phyloP scores from a whole-genome alignment of 768 basidiomycete genomes.

The Suillus alpinus region DNA sequence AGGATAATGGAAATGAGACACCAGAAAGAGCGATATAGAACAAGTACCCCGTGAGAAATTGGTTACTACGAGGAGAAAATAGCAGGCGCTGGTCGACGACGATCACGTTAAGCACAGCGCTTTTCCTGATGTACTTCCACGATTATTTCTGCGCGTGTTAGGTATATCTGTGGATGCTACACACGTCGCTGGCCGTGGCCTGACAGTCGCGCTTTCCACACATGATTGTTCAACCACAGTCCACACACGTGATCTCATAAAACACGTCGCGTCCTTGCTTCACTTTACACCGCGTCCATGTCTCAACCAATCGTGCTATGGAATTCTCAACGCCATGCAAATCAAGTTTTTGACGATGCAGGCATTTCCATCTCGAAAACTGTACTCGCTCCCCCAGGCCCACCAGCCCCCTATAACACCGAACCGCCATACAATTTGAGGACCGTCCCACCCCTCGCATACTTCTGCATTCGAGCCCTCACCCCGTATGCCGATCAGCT shows the following conservation, averaged over 20 bases:
- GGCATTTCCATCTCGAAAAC: slow-evolving; percentile 15
- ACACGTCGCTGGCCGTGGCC: neutral
- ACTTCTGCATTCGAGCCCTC: slow-evolving; percentile 49
- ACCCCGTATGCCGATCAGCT: slow-evolving; percentile 44
- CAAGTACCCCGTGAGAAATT: slow-evolving; percentile 10
- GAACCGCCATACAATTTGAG: neutral
- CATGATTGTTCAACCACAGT: neutral
- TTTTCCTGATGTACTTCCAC: neutral
- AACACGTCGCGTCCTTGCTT: slow-evolving; percentile 1
- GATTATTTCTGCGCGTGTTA: neutral
- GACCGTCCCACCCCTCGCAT: slow-evolving; percentile 49
- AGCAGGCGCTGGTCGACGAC: neutral
- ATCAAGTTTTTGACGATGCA: slow-evolving; percentile 15
- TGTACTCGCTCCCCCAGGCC: slow-evolving; percentile 10
- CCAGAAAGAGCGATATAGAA: neutral
- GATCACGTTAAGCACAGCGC: neutral
- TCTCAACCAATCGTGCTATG: slow-evolving; percentile 12
- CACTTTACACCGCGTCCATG: neutral
- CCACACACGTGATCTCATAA: slow-evolving; percentile 5
- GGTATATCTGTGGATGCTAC: neutral
- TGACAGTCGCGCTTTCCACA: neutral
- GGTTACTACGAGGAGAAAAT: slow-evolving; percentile 9
- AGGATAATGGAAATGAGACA: slow-evolving; percentile 18
- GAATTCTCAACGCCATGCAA: slow-evolving; percentile 7
- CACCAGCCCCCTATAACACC: neutral